These are phyloP conservation scores for Teunomyces funiuensis DNA, from an alignment of 805 yeast genomes.

Conservation along the genomic window DNA sequence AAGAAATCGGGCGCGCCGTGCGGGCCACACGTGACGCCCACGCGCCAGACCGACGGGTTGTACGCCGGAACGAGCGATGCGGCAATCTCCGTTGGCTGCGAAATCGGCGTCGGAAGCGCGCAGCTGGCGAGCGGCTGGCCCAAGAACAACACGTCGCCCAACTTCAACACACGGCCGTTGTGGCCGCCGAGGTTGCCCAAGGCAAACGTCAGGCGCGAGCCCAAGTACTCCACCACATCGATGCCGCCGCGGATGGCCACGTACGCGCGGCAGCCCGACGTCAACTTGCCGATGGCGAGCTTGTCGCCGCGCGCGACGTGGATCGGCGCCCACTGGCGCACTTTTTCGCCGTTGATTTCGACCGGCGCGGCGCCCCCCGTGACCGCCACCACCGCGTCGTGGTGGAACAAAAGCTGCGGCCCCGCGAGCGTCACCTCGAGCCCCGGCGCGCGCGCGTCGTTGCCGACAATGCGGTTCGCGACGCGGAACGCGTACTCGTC, in stretches of 20 bases:
- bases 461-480: conserved; percentile 91
- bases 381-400: conserved; percentile 71
- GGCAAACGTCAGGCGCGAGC: conserved; percentile 96
- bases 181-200: conserved; percentile 91
- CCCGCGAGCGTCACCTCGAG: conserved; percentile 87
- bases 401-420: conserved; percentile 83
- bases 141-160: conserved; percentile 88
- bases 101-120: conserved; percentile 68
- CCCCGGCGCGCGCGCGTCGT: conserved; percentile 78
- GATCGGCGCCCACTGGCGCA: conserved; percentile 72
- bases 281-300: conserved; percentile 76
- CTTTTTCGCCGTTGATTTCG: conserved; percentile 57
- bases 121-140: conserved; percentile 75
- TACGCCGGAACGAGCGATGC: conserved; percentile 54
- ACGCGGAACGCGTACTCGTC: conserved; percentile 86
- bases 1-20: conserved; percentile 98
- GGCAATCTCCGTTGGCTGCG: conserved; percentile 63
- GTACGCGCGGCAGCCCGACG: conserved; percentile 85
- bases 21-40: conserved; percentile 96
- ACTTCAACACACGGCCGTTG: conserved; percentile 87
- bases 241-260: conserved; percentile 90
- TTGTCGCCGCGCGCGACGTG: conserved; percentile 71
- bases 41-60: conserved; percentile 62
- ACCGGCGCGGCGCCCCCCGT: conserved; percentile 84
- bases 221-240: conserved; percentile 90